Evolutionary conservation across 108 stramenopile genomes (phyloP).

Genomic region (Chaetoceros tenuissimus): DNA sequence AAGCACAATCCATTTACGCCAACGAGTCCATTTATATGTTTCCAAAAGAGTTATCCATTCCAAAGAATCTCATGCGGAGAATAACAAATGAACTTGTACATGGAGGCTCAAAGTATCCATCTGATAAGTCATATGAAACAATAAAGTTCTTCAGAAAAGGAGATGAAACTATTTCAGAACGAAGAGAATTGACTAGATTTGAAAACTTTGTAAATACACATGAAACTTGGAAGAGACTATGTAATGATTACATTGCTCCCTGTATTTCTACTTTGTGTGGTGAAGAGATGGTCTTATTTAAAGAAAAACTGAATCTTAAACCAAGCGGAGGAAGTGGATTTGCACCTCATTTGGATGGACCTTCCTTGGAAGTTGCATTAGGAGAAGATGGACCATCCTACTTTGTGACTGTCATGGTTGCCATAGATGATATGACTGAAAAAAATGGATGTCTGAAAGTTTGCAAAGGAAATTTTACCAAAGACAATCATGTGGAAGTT

Average conservation of each 20-base stretch:
- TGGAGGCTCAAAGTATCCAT: conserved; percentile 17
- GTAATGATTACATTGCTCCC: conserved; percentile 30
- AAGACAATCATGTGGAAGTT: conserved; percentile 17
- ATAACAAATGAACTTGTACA: conserved; percentile 53
- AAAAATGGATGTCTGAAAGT: conserved; percentile 55
- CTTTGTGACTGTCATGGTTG: conserved; percentile 65
- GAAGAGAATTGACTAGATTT: conserved; percentile 36
- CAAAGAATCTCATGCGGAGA: conserved; percentile 30
- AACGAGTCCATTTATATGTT: conserved; percentile 26
- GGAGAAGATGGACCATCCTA: conserved; percentile 28
- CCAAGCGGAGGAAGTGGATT: conserved; percentile 63
- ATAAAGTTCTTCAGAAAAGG: conserved; percentile 16
- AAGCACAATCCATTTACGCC: too few relatives aligned
- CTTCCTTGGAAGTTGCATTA: conserved; percentile 42
- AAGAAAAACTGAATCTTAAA: conserved; percentile 73
- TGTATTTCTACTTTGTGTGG: conserved; percentile 32
- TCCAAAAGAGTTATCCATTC: conserved; percentile 31
- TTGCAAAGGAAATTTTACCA: conserved; percentile 36
- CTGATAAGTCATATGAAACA: conserved; percentile 41
- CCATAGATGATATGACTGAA: conserved; percentile 52
- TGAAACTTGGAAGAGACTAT: conserved; percentile 38
- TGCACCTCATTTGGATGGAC: conserved; percentile 63
- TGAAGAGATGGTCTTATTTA: conserved; percentile 47
- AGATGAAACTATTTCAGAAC: conserved; percentile 10
- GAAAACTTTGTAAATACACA: conserved; percentile 54